These are phyloP conservation scores for Musa itinerans DNA, from an alignment of 176 grass and related monocot genomes.

Conservation along the genomic window DNA sequence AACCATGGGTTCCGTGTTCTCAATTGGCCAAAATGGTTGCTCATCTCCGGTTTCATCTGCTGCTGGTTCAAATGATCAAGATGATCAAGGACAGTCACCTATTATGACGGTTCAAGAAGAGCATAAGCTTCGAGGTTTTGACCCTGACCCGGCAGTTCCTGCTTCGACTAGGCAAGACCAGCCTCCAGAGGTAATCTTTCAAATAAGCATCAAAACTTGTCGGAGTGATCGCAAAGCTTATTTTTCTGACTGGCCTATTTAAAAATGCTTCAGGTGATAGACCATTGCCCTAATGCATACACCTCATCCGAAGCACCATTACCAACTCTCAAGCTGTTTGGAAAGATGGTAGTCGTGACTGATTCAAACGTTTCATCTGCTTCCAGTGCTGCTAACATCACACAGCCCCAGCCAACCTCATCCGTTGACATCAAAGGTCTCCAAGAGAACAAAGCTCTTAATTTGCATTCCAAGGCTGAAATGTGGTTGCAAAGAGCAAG, in stretches of 20 bases:
- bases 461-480: slow-evolving; percentile 16
- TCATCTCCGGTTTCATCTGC: not conserved
- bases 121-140: slow-evolving; percentile 12
- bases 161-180: slow-evolving; percentile 19
- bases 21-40: not conserved
- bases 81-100: not conserved
- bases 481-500: not conserved
- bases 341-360: slow-evolving; percentile 41
- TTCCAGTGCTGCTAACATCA: not conserved
- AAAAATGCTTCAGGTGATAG: slow-evolving; percentile 19
- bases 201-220: not conserved
- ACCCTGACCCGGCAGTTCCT: slow-evolving; percentile 5
- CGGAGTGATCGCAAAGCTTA: not conserved
- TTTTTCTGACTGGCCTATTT: slow-evolving; percentile 11
- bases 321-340: slow-evolving; percentile 55
- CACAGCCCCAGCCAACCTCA: not conserved
- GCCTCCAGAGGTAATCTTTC: slow-evolving; percentile 29
- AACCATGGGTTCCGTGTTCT: not conserved
- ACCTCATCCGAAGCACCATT: slow-evolving; percentile 9
- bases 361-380: slow-evolving; percentile 9
- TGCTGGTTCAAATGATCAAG: slow-evolving; percentile 1
- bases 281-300: slow-evolving; percentile 13
- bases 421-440: not conserved
- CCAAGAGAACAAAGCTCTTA: slow-evolving; percentile 12
- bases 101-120: not conserved